phyloP scores from a whole-genome alignment of 2,329 filamentous ascomycete genomes.

The Cercospora beticola region DNA sequence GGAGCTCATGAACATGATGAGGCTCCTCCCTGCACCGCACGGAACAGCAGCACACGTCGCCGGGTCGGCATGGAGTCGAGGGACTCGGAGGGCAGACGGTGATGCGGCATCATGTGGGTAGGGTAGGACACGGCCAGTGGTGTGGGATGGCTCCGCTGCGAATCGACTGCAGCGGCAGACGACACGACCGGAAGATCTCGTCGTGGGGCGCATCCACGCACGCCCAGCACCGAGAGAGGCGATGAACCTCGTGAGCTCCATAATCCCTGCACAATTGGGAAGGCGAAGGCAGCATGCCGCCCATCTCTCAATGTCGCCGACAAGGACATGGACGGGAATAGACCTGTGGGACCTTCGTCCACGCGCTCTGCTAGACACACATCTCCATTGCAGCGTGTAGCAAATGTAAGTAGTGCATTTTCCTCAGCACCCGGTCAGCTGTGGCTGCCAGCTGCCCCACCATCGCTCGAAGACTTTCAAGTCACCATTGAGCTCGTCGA shows the following conservation, averaged over 20 bases:
- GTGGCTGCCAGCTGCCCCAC: not conserved
- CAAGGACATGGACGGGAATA: not conserved
- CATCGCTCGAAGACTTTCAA: not conserved
- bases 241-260: too few relatives aligned
- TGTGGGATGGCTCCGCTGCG: not conserved
- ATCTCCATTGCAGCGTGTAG: not conserved
- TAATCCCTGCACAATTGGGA: not conserved
- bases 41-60: not conserved
- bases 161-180: conserved; percentile 5
- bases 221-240: too few relatives aligned
- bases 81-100: not conserved
- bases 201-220: too few relatives aligned
- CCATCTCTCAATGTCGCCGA: not conserved
- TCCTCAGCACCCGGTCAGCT: not conserved
- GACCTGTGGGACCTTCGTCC: not conserved
- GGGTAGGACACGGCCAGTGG: not conserved
- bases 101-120: not conserved
- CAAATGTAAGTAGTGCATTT: not conserved
- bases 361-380: not conserved
- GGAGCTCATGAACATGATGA: conserved; percentile 22
- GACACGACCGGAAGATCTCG: too few relatives aligned
- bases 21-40: not conserved
- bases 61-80: not conserved
- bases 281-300: not conserved
- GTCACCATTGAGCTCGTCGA: not conserved